phyloP scores from a whole-genome alignment of 441 rosid genomes.

The Syzygium malaccense region DNA sequence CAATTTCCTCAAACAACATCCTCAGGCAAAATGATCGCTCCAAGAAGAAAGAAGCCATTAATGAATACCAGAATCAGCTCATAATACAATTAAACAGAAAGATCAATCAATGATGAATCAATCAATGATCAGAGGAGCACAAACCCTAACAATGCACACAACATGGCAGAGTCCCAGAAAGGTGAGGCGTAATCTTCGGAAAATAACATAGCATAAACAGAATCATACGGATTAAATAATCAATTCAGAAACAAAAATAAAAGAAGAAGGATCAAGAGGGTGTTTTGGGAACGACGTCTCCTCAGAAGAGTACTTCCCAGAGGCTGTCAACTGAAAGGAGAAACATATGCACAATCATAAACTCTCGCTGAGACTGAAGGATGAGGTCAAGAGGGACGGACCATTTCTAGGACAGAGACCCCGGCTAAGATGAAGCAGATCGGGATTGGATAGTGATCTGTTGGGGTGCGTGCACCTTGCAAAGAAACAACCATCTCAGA shows the following conservation, averaged over 20 bases:
- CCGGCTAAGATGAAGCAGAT: not conserved
- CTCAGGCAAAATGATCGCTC: not conserved
- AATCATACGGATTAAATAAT: not conserved
- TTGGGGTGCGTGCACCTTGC: not conserved
- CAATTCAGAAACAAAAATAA: not conserved
- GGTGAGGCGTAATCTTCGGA: not conserved
- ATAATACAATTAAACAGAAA: not conserved
- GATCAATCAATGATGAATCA: not conserved
- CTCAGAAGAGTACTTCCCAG: not conserved
- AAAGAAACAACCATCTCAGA: not conserved
- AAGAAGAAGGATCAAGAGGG: not conserved
- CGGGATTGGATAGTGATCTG: not conserved
- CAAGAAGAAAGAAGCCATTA: not conserved
- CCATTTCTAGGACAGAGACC: not conserved
- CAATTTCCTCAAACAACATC: not conserved
- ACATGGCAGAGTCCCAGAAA: not conserved
- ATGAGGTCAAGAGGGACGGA: not conserved
- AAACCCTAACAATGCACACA: not conserved
- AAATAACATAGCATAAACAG: not conserved
- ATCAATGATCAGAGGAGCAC: not conserved
- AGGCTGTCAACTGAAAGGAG: not conserved
- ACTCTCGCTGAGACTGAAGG: not conserved
- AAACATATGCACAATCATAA: not conserved
- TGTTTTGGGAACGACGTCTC: not conserved
- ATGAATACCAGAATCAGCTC: not conserved